phyloP scores from a whole-genome alignment of 345 rosid genomes.

The Arabis hirsuta region DNA sequence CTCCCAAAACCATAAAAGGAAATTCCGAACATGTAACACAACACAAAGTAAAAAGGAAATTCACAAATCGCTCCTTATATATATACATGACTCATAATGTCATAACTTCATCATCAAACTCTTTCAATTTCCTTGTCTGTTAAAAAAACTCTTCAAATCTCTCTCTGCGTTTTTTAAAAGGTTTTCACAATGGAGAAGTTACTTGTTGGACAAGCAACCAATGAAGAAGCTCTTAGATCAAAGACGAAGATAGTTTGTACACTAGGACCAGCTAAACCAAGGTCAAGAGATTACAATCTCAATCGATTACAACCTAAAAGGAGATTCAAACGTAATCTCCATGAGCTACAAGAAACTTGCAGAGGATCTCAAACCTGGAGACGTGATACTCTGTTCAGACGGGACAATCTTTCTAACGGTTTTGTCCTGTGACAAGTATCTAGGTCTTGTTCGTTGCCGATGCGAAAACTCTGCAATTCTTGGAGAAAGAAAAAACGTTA shows the following conservation, averaged over 20 bases:
- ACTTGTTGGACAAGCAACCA: conserved; percentile 9
- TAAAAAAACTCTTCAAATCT: background rate
- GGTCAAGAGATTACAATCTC: conserved; percentile 58
- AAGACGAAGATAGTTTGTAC: conserved; percentile 94
- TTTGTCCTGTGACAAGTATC: conserved; percentile 56
- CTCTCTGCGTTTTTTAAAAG: background rate
- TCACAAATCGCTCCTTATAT: background rate
- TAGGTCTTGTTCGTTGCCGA: conserved; percentile 72
- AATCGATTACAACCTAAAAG: conserved; percentile 56
- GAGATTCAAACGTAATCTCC: conserved; percentile 58
- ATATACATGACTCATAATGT: background rate
- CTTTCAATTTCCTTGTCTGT: background rate
- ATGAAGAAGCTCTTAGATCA: background rate
- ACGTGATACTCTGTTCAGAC: conserved; percentile 67
- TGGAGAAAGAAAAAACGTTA: conserved; percentile 82
- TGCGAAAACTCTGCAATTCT: conserved; percentile 73
- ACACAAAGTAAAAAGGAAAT: background rate
- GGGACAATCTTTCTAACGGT: conserved; percentile 72
- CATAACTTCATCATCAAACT: background rate
- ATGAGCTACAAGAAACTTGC: conserved; percentile 82
- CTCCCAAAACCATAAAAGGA: background rate
- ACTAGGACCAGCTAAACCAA: conserved; percentile 70
- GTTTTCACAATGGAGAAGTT: conserved; percentile 2
- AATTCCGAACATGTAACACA: background rate
- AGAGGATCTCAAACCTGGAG: conserved; percentile 64